A percentile compares a stretch with the other conserved stretches of the same genome.
Evolutionary conservation across 306 rosid species (phyloP).

Genomic region (Lathyrus sativus): DNA sequence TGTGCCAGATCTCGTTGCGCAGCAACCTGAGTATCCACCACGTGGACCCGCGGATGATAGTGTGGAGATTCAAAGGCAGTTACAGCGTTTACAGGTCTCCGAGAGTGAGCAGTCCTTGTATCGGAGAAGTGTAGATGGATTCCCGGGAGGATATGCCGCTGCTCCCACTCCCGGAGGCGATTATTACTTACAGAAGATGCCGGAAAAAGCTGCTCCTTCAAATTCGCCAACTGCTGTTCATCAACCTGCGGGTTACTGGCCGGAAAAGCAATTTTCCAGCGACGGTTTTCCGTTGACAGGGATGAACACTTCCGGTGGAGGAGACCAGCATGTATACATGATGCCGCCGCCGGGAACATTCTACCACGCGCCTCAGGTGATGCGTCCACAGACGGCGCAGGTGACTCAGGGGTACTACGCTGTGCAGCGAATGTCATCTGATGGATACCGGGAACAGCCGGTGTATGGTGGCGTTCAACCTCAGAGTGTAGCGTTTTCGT

Average conservation of each 20-base stretch:
- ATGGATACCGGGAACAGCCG: conserved; percentile 73
- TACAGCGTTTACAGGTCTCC: conserved; percentile 65
- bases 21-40: conserved; percentile 41
- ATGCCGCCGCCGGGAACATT: conserved; percentile 52
- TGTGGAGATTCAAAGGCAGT: conserved; percentile 65
- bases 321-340: conserved; percentile 61
- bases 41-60: conserved; percentile 47
- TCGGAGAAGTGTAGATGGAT: conserved; percentile 56
- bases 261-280: conserved; percentile 57
- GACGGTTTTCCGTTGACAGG: conserved; percentile 49
- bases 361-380: conserved; percentile 53
- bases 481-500: conserved; percentile 31
- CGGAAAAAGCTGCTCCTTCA: conserved; percentile 48
- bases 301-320: conserved; percentile 45
- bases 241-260: conserved; percentile 54
- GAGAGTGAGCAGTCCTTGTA: conserved; percentile 56
- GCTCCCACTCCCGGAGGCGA: conserved; percentile 35
- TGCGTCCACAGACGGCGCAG: conserved; percentile 45
- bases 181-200: conserved; percentile 54
- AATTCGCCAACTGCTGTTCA: conserved; percentile 36
- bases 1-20: conserved; percentile 52
- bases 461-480: conserved; percentile 50
- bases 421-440: conserved; percentile 60
- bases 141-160: conserved; percentile 43
- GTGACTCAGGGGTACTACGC: conserved; percentile 65